A percentile compares a stretch with the other conserved stretches of the same genome.
phyloP scores from a whole-genome alignment of 73 alveolate genomes.

The Tetrahymena thermophila region DNA sequence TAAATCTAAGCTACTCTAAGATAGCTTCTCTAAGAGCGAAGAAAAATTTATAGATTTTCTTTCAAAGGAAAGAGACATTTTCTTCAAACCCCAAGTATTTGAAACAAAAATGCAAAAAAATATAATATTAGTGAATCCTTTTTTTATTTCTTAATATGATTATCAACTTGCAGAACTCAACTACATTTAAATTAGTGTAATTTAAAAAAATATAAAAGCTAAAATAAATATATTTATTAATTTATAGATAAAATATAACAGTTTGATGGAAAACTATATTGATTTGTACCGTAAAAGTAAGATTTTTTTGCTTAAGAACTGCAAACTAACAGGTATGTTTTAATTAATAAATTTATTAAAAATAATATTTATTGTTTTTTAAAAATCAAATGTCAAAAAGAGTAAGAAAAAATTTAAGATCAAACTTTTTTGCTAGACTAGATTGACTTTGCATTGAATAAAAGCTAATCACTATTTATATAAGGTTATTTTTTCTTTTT shows the following conservation, averaged over 20 bases:
- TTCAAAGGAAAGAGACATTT: neutral
- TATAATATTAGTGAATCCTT: neutral
- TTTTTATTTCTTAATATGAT: neutral
- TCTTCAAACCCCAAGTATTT: neutral
- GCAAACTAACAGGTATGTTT: neutral
- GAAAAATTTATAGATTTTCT: neutral
- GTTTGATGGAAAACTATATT: neutral
- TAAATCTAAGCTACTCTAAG: neutral
- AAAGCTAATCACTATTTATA: neutral
- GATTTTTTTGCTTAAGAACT: neutral
- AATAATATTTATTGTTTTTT: neutral
- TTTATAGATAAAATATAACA: neutral
- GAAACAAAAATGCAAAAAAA: neutral
- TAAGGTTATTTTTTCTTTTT: neutral
- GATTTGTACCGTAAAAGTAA: neutral
- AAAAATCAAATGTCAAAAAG: neutral
- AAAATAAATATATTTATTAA: neutral
- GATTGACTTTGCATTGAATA: neutral
- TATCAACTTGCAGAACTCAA: neutral
- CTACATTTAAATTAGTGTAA: neutral
- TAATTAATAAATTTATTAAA: too few species aligned
- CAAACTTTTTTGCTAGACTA: neutral
- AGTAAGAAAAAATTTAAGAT: neutral
- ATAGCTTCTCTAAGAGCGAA: neutral
- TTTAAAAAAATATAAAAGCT: neutral